These are phyloP conservation scores for Barbarea vulgaris DNA, from an alignment of 345 rosid genomes.

Conservation along the genomic window DNA sequence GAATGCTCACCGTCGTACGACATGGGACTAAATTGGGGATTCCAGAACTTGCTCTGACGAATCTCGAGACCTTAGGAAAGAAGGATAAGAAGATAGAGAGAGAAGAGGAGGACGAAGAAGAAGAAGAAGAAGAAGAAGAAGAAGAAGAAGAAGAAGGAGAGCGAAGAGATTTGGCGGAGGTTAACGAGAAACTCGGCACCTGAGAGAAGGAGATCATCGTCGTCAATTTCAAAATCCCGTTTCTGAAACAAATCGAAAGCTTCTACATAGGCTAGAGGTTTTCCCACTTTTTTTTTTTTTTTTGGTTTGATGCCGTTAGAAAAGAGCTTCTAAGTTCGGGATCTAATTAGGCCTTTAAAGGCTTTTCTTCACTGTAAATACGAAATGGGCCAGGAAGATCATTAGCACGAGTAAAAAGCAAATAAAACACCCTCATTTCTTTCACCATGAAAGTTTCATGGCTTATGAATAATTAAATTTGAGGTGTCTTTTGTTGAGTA, in stretches of 20 bases:
- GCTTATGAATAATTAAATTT: too few relatives aligned
- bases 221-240: constrained; percentile 16
- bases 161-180: constrained; percentile 41
- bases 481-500: too few relatives aligned
- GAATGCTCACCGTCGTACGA: constrained; percentile 13
- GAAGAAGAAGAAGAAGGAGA: constrained; percentile 28
- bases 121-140: constrained; percentile 39
- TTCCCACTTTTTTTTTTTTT: too few relatives aligned
- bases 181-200: constrained; percentile 32
- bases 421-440: too few relatives aligned
- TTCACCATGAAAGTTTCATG: too few relatives aligned
- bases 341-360: neutral
- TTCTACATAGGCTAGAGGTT: neutral
- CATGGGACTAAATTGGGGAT: constrained; percentile 17
- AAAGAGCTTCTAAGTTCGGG: neutral
- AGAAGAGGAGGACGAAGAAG: constrained; percentile 32
- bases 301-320: too few relatives aligned
- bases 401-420: too few relatives aligned
- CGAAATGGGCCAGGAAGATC: neutral
- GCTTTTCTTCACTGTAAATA: neutral
- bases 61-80: constrained; percentile 32
- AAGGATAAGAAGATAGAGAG: constrained; percentile 33
- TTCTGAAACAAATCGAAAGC: neutral
- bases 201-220: constrained; percentile 43
- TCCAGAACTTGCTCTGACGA: constrained; percentile 41